A percentile compares a stretch with the other conserved stretches of the same genome.
Evolutionary conservation across 2,329 filamentous ascomycete species (phyloP).

Genomic region (Pseudogymnoascus sp.): DNA sequence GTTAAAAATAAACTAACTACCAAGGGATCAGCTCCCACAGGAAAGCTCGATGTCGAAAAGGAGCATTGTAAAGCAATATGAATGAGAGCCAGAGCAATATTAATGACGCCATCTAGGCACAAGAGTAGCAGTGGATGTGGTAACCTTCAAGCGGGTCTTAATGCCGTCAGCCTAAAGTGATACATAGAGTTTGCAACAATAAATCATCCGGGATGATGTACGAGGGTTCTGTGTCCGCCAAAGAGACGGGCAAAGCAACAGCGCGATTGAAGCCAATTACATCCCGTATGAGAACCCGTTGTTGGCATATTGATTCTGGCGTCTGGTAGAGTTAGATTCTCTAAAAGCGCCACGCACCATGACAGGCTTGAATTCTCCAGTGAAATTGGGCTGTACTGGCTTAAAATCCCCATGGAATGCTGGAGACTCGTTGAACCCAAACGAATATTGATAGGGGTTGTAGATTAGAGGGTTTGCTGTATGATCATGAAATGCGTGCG

Average conservation of each 20-base stretch:
- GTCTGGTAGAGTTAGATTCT: not conserved
- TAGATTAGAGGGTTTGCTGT: slow-evolving; percentile 25
- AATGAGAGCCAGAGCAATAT: not conserved
- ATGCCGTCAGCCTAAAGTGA: not conserved
- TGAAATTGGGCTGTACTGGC: slow-evolving; percentile 13
- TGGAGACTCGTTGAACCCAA: slow-evolving; percentile 14
- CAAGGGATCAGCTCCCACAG: not conserved
- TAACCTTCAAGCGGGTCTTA: not conserved
- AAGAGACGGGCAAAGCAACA: not conserved
- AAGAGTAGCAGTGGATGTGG: not conserved
- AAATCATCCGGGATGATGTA: not conserved
- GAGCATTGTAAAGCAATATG: slow-evolving; percentile 4
- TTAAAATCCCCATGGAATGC: slow-evolving; percentile 11
- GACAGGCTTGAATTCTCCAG: slow-evolving; percentile 18
- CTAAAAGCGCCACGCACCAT: not conserved
- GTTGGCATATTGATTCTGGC: not conserved
- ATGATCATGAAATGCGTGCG: slow-evolving; percentile 23
- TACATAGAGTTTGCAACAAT: not conserved
- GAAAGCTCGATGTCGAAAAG: not conserved
- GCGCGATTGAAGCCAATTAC: not conserved
- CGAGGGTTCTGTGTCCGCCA: not conserved
- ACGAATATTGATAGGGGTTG: slow-evolving; percentile 19
- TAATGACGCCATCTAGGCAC: not conserved
- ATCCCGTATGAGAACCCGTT: not conserved
- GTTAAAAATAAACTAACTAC: slow-evolving; percentile 2